Evolutionary conservation across 1,139 yeast species (phyloP), one percentile per base, ranked within the genome.

Genomic region (Scheffersomyces insectosa): DNA sequence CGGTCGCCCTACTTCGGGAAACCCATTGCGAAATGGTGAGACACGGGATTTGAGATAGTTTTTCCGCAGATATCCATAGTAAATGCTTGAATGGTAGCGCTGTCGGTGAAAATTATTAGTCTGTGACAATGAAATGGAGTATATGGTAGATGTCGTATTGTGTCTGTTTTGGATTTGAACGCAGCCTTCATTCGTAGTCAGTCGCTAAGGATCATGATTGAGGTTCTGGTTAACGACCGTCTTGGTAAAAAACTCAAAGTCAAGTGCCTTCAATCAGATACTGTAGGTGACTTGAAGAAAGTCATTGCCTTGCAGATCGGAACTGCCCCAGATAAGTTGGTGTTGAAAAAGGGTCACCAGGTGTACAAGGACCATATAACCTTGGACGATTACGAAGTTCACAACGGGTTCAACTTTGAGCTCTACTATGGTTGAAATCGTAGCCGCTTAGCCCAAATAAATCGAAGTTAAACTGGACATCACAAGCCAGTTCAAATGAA

Each of bases 221-320:
- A 50, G 28, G 55, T 54, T 25, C 48, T 41, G 38, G 57, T 52
- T 4, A 54, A 54, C 44, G 57, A 54, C 37, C 41, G 97, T 51
- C 74, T 93, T 14, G 99, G 99, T 1, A 88, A 88, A 66, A 89
- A 88, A 59, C 85, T 90, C 36, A 76, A 79, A 42, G 97, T 91
- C 40, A 91, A 89, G 66, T 89, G 97, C 58, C 74, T 91, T 14
- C 85, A 85, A 3, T 83, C 83, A 8, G 99, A 93, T 60, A 79
- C 93, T 0, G 76, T 93, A n/a, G 97, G 95, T 4, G 99, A 95
- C 56, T 83, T 93, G 63, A 93, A 95, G 68, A 83, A 85, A 60
- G 79, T 93, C 9, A 66, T 95, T 13, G 85, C 93, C 0, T 72
- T 89, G 14, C 98, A 91, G 59, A 79, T 88, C 14, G 96, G 96